These are phyloP conservation scores for Suillus alpinus DNA, from an alignment of 768 basidiomycete genomes.

Conservation along the genomic window DNA sequence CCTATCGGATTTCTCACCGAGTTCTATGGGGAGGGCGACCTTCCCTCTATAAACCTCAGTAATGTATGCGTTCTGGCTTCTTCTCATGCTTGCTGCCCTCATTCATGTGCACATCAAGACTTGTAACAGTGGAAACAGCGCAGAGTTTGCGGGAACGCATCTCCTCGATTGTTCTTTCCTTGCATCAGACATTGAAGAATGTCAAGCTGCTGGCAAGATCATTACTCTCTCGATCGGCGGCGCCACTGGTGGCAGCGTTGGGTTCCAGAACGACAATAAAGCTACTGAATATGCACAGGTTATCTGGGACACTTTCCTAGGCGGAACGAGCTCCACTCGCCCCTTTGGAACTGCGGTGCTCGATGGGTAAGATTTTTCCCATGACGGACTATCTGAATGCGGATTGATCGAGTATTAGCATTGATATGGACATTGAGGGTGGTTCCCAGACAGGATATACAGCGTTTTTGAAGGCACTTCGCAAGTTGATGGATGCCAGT, in stretches of 20 bases:
- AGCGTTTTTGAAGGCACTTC: conserved; percentile 33
- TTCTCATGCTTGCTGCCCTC: too few species aligned
- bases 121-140: conserved; percentile 38
- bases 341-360: conserved; percentile 46
- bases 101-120: conserved; percentile 24
- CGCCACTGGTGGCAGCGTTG: conserved; percentile 39
- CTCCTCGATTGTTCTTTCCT: conserved; percentile 38
- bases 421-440: conserved; percentile 79
- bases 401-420: conserved; percentile 25
- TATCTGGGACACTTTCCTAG: conserved; percentile 47
- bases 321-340: conserved; percentile 40
- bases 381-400: not conserved
- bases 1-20: conserved; percentile 60
- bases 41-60: conserved; percentile 57
- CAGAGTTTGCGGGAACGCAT: conserved; percentile 41
- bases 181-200: conserved; percentile 42
- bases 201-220: conserved; percentile 45
- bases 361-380: conserved; percentile 35
- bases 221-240: conserved; percentile 48
- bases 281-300: conserved; percentile 32
- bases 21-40: conserved; percentile 55
- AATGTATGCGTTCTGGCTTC: conserved; percentile 38
- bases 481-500: not conserved
- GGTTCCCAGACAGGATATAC: conserved; percentile 49
- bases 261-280: conserved; percentile 37